A percentile compares a stretch with the other conserved stretches of the same genome.
These are phyloP conservation scores for Nicotiana otophora DNA, from an alignment of 257 asterid species.

Conservation along the genomic window DNA sequence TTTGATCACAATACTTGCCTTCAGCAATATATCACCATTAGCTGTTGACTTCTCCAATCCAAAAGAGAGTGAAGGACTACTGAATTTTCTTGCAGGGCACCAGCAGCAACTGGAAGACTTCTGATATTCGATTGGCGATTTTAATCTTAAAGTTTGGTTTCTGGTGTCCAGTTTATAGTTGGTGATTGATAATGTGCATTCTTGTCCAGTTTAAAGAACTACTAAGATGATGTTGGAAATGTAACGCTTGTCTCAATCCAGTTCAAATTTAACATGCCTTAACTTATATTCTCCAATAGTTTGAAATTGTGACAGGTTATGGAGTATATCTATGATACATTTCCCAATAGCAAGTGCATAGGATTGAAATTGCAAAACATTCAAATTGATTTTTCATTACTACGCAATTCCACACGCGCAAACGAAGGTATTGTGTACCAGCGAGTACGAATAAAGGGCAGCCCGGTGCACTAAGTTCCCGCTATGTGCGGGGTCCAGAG, in stretches of 20 bases:
- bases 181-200: background rate
- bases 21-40: conserved; percentile 32
- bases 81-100: conserved; percentile 35
- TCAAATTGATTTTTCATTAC: background rate
- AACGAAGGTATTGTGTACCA: too few species aligned
- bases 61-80: conserved; percentile 28
- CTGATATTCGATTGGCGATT: background rate
- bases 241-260: background rate
- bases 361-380: background rate
- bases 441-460: too few species aligned
- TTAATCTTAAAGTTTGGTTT: too few species aligned
- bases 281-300: background rate
- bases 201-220: background rate
- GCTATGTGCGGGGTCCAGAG: too few species aligned
- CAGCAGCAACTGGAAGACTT: conserved; percentile 26
- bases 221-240: background rate
- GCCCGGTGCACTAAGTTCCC: too few species aligned
- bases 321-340: background rate
- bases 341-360: background rate
- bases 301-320: background rate
- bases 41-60: conserved; percentile 21
- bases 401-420: background rate
- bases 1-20: conserved; percentile 30
- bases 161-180: background rate
- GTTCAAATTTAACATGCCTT: background rate